phyloP scores from a whole-genome alignment of 192 early-diverging fungal genomes.

The Phycomyces blakesleeanus region DNA sequence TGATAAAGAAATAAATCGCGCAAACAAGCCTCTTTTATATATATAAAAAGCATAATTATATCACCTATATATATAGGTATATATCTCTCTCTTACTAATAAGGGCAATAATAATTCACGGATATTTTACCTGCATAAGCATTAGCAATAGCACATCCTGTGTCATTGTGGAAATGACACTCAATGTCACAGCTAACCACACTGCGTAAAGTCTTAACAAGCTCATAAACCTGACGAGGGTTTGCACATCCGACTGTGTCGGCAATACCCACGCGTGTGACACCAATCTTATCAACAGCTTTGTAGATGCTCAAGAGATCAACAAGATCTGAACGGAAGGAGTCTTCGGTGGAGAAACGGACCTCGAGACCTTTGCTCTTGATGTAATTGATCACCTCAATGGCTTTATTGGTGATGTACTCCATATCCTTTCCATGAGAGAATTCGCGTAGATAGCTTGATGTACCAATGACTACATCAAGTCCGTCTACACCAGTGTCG shows the following conservation, averaged over 20 bases:
- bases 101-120: no score
- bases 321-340: constrained; percentile 97
- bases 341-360: constrained; percentile 97
- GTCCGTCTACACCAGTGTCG: constrained; percentile 94
- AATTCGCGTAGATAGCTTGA: constrained; percentile 94
- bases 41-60: background rate
- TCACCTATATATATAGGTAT: no score
- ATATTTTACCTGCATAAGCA: constrained; percentile 83
- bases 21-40: background rate
- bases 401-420: constrained; percentile 92
- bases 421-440: constrained; percentile 99
- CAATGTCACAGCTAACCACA: constrained; percentile 97
- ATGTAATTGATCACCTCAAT: constrained; percentile 96
- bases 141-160: constrained; percentile 99
- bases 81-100: no score
- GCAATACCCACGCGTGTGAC: constrained; percentile 98
- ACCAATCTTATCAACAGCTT: constrained; percentile 94
- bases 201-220: constrained; percentile 91
- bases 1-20: background rate
- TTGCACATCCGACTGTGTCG: constrained; percentile 98
- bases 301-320: constrained; percentile 95
- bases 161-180: constrained; percentile 99
- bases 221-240: constrained; percentile 97
- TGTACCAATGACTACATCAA: constrained; percentile 98
- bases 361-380: constrained; percentile 93